phyloP scores from a whole-genome alignment of 345 rosid species.

The Theobroma cacao region DNA sequence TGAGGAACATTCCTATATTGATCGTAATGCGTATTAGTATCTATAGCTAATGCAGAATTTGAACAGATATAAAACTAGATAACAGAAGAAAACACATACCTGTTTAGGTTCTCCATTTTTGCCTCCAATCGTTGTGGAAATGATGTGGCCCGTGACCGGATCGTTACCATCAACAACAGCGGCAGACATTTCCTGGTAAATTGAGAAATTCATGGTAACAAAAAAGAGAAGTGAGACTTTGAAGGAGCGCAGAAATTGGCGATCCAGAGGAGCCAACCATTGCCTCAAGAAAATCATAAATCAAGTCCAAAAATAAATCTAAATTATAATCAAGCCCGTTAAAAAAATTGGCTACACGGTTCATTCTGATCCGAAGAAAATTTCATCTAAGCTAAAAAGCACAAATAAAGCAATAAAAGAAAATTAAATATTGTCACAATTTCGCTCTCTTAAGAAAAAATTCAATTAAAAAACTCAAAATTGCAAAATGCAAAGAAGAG shows the following conservation, averaged over 20 bases:
- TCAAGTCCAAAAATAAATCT: slow-evolving; percentile 8
- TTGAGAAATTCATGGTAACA: not conserved
- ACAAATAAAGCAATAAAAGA: slow-evolving; percentile 13
- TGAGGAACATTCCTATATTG: not conserved
- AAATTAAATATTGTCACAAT: not conserved
- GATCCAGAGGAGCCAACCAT: not conserved
- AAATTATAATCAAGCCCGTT: not conserved
- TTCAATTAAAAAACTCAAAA: not conserved
- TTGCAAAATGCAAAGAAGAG: not conserved
- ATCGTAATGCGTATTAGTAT: not conserved
- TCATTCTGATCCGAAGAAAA: not conserved
- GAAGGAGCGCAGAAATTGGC: not conserved
- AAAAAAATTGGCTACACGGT: not conserved
- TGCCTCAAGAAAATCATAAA: not conserved
- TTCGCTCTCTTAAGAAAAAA: not conserved
- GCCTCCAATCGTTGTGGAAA: slow-evolving; percentile 88
- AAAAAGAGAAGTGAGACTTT: not conserved
- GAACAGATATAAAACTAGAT: not conserved
- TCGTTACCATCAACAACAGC: slow-evolving; percentile 67
- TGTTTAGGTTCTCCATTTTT: slow-evolving; percentile 92
- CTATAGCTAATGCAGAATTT: not conserved
- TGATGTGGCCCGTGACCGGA: slow-evolving; percentile 84
- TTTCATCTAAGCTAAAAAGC: not conserved
- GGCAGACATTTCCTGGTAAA: slow-evolving; percentile 67
- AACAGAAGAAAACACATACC: slow-evolving; percentile 26